Conservation (phyloP, 83 land plant genomes). For the Diphasiastrum complanatum region DNA sequence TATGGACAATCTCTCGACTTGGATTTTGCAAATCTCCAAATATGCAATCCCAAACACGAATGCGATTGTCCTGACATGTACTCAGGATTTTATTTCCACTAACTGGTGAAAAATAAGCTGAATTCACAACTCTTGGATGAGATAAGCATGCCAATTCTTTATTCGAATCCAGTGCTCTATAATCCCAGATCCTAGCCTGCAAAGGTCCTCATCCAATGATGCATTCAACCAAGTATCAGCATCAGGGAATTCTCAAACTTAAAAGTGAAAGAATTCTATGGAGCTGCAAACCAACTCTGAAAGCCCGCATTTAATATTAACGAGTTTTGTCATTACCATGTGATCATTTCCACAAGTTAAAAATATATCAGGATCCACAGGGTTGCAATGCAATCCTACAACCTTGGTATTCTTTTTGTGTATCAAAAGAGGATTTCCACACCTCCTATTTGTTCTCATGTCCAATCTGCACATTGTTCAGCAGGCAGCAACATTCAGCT, state of each 20-base stretch:
- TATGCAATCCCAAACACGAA: slow-evolving; percentile 88
- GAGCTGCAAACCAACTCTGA: neutral
- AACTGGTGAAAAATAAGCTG: slow-evolving; percentile 86
- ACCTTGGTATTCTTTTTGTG: slow-evolving; percentile 95
- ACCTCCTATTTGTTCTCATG: slow-evolving; percentile 45
- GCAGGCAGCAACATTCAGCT: neutral
- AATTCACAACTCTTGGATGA: slow-evolving; percentile 85
- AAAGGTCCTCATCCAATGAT: no score
- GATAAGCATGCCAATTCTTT: slow-evolving; percentile 42
- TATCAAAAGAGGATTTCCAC: slow-evolving; percentile 52
- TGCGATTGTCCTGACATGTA: slow-evolving; percentile 86
- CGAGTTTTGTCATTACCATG: slow-evolving; percentile 43
- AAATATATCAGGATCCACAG: slow-evolving; percentile 70
- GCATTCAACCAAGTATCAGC: no score
- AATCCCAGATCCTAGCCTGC: slow-evolving; percentile 93
- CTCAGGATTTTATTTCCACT: slow-evolving; percentile 87
- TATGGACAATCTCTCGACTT: slow-evolving; percentile 92
- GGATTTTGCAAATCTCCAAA: slow-evolving; percentile 65
- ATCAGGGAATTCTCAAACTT: neutral
- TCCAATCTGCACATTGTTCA: slow-evolving; percentile 61
- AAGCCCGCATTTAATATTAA: neutral
- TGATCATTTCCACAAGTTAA: slow-evolving; percentile 97
- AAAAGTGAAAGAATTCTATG: neutral
- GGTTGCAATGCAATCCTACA: slow-evolving; percentile 81
- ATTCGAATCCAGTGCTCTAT: slow-evolving; percentile 47